A percentile compares a stretch with the other conserved stretches of the same genome.
These are phyloP conservation scores for Batkoa obscura DNA, from an alignment of 371 early-diverging fungal species.

Conservation along the genomic window DNA sequence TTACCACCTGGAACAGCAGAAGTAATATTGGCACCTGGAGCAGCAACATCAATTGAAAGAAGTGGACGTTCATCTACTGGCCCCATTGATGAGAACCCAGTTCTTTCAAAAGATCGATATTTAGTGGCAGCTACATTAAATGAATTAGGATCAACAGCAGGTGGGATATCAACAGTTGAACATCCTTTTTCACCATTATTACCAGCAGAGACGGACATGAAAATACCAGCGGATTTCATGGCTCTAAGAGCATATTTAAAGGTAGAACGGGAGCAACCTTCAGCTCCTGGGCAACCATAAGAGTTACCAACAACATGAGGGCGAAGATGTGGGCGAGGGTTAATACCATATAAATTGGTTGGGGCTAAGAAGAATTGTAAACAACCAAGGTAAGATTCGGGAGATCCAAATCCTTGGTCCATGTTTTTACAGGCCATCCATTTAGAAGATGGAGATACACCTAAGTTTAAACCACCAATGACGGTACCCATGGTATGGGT, in stretches of 20 bases:
- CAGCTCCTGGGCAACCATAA: background rate
- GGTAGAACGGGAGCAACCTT: background rate
- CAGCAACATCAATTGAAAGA: slow-evolving; percentile 9
- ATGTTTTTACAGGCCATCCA: slow-evolving; percentile 2
- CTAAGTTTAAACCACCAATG: background rate
- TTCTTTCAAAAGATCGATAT: background rate
- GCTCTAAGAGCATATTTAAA: background rate
- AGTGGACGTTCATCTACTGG: background rate
- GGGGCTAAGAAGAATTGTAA: background rate
- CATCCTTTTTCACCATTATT: background rate
- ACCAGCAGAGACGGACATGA: background rate
- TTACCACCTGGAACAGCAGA: slow-evolving; percentile 10
- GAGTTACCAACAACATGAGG: slow-evolving; percentile 1
- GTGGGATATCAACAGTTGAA: background rate
- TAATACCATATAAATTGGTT: background rate
- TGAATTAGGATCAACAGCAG: background rate
- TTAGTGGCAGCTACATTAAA: background rate
- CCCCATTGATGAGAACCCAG: background rate
- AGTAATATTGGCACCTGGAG: slow-evolving; percentile 14
- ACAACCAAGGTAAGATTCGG: background rate
- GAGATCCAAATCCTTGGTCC: background rate
- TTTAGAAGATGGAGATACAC: background rate
- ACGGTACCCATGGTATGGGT: background rate
- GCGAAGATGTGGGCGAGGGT: background rate
- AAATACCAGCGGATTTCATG: background rate